These are phyloP conservation scores for Piper betle DNA, from an alignment of 164 flowering plant genomes.

Conservation along the genomic window DNA sequence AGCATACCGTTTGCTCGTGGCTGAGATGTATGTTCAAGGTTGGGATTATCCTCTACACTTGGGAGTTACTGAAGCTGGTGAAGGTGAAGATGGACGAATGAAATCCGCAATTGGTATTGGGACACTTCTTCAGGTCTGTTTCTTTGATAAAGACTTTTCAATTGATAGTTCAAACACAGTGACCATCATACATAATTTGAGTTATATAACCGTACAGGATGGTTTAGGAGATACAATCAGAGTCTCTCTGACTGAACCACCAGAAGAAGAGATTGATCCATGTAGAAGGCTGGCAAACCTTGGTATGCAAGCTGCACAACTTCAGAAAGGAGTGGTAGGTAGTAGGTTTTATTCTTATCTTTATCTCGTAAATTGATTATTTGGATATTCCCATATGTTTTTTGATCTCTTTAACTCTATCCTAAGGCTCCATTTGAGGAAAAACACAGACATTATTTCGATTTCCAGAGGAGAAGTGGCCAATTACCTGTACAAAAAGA, in stretches of 20 bases:
- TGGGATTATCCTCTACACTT: slow-evolving; percentile 98
- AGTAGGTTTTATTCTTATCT: slow-evolving; percentile 6
- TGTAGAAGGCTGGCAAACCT: slow-evolving; percentile 86
- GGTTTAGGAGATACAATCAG: slow-evolving; percentile 96
- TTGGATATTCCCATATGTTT: not conserved
- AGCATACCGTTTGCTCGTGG: slow-evolving; percentile 87
- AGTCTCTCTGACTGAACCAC: slow-evolving; percentile 94
- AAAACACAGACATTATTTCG: slow-evolving; percentile 82
- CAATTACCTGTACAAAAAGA: slow-evolving; percentile 83
- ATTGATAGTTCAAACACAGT: not conserved
- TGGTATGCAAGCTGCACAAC: slow-evolving; percentile 68
- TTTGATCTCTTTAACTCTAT: not conserved
- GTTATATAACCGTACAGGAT: slow-evolving; percentile 38
- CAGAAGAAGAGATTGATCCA: slow-evolving; percentile 94
- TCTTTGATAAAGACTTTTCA: not conserved
- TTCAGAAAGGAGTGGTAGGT: slow-evolving; percentile 95
- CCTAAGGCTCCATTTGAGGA: slow-evolving; percentile 77
- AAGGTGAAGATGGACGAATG: slow-evolving; percentile 99
- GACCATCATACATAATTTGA: not conserved
- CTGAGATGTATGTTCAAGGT: slow-evolving; percentile 94
- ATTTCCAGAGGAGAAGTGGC: slow-evolving; percentile 90
- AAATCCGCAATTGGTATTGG: slow-evolving; percentile 99
- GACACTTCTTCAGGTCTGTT: slow-evolving; percentile 82
- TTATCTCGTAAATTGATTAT: not conserved
- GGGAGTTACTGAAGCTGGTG: slow-evolving; percentile 99